Base-by-base conservation (phyloP, 345 rosid genomes). In the Populus simonii region DNA sequence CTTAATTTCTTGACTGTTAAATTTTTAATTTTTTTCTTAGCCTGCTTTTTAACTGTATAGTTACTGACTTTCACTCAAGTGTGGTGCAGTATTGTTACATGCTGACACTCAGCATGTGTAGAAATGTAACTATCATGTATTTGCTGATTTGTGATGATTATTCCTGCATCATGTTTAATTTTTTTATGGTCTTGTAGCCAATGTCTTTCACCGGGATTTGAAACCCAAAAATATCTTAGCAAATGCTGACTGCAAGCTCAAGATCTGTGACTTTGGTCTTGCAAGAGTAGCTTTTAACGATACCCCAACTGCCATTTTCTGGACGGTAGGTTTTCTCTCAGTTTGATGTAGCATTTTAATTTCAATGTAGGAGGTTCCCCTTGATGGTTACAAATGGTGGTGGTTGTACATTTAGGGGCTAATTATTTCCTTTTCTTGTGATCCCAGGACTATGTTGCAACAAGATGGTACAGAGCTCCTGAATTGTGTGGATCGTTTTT, bases 231-330 rank as follows among this genome's bases (percentile, higher is more conserved):
- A 93, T 77, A 94, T 94, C 83, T 84, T 94, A 73, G 98, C 98
- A 27, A 94, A 94, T 87, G 97, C 97, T 5, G 96, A 94, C 81
- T 94, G 97, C 86, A 94, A 93, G 82, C 94, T 94, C 76, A 94
- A 94, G 91, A 87, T 94, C 49, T 94, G 98, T 86, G 98, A 94
- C 86, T 94, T 94, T 86, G 98, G 98, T n/a, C 97, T 94, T 3
- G 98, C 97, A 51, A 87, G 98, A 80, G 98, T 94, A 68, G 97
- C 97, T 43, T 94, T 94, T 78, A 91, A 88, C 83, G 98, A 94
- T 82, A 90, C 95, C 51, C 98, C 98, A 9, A 91, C 97, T 3
- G 96, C 95, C 8, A 93, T 94, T 83, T 94, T 94, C 80, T 94
- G 97, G 97, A 94, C 98, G 33, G 94, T 92, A 83, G 81, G 88